Evolutionary conservation across 441 rosid species (phyloP), one percentile per base, ranked within the genome.

Genomic region (Mallotus japonicus): DNA sequence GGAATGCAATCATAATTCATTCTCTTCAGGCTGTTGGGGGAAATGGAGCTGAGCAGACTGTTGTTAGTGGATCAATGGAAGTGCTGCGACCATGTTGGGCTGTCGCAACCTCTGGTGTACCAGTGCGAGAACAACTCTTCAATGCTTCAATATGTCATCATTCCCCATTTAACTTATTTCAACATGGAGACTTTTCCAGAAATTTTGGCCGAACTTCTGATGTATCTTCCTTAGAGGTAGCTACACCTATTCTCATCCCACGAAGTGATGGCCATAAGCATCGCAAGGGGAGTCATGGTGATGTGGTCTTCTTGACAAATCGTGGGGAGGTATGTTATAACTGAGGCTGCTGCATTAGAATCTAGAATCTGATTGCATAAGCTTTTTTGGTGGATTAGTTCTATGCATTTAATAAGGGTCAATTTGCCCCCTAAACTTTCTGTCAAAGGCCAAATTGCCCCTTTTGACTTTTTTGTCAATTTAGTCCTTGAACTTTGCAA

Each of bases 1-100:
- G 59, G 75, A 71, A 73, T 8, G 22, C 17, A 67, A 77, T 69
- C 62, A 42, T 55, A 37, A 65, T 73, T 76, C 51, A 54, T 74
- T 67, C 70, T 70, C 72, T 81, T 78, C 83, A 96, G 98, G 93
- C 97, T 78, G 98, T 96, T 37, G 98, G 99, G 53, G 98, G 97
- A 79, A 88, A 88, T 86, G 96, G 88, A 83, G 97, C 95, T 2
- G 98, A 90, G 82, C 88, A 86, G 81, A 90, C 92, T 79, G 99
- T 93, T 75, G 90, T 92, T 68, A 92, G 95, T 75, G 96, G 98
- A 81, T 91, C 97, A 47, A 90, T 90, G 95, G 99, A 96, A 73
- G 92, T 96, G 72, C 86, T 93, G 79, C 85, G 84, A 65, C 99
- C 99, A 54, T 96, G 99, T 77, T 96, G 97, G 98, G 99, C 97